Percentiles rank a stretch among this genome's conserved stretches.
phyloP scores from a whole-genome alignment of 2,329 filamentous ascomycete genomes.

The Calycina herbarum region DNA sequence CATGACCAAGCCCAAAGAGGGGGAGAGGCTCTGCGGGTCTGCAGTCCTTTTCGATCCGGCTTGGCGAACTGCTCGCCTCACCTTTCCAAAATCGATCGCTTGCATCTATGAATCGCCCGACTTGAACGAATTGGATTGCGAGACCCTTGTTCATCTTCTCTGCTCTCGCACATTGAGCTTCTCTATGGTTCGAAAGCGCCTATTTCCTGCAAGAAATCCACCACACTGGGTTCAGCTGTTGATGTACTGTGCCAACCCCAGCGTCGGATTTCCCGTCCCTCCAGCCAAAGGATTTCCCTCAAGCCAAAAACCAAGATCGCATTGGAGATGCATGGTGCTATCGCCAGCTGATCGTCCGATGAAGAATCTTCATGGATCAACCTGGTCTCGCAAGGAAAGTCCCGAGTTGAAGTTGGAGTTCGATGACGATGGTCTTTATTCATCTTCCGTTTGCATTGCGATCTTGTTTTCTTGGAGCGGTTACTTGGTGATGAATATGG shows the following conservation, averaged over 20 bases:
- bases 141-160: background rate
- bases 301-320: background rate
- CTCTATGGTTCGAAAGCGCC: background rate
- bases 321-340: background rate
- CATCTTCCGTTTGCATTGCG: too few relatives aligned
- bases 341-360: background rate
- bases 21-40: conserved; percentile 12
- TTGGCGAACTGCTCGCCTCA: conserved; percentile 1
- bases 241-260: background rate
- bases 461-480: too few relatives aligned
- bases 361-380: background rate
- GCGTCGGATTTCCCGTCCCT: background rate
- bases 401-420: background rate
- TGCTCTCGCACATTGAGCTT: background rate
- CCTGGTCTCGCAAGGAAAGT: background rate
- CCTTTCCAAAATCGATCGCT: background rate
- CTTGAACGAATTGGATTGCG: background rate
- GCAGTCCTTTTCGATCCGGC: background rate
- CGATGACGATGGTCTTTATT: too few relatives aligned
- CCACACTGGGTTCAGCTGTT: background rate
- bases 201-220: background rate
- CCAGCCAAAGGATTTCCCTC: background rate
- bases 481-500: too few relatives aligned
- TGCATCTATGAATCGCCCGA: background rate
- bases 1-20: background rate